Conservation (phyloP, 495 filamentous ascomycete genomes). For the Parmelia sp. region DNA sequence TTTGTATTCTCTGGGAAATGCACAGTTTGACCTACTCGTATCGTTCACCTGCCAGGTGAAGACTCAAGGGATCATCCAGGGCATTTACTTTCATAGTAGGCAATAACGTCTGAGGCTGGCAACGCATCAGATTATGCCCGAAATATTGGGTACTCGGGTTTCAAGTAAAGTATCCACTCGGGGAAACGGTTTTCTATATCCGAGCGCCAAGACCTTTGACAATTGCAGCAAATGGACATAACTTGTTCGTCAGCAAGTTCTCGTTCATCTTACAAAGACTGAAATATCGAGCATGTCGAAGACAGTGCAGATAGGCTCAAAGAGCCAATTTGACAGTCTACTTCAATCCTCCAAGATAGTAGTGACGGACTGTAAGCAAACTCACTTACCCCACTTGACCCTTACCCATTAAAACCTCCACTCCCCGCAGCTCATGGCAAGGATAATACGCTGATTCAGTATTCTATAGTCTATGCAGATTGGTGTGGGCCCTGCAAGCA, state of each 20-base stretch:
- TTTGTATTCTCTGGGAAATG: not conserved
- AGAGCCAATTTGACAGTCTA: constrained; percentile 61
- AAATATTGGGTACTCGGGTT: not conserved
- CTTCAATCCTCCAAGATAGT: constrained; percentile 65
- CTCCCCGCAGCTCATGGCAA: constrained; percentile 46
- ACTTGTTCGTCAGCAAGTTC: not conserved
- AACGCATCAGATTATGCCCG: not conserved
- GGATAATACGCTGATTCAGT: constrained; percentile 26
- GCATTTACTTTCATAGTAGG: not conserved
- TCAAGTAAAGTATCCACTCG: not conserved
- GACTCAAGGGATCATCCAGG: too few species aligned
- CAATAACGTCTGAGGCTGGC: not conserved
- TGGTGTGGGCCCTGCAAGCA: constrained; percentile 82
- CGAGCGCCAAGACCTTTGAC: not conserved
- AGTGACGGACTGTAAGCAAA: constrained; percentile 72
- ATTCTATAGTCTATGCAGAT: constrained; percentile 67
- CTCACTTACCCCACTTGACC: constrained; percentile 21
- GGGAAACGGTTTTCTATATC: not conserved
- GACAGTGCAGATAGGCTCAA: constrained; percentile 63
- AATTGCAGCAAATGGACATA: too few species aligned
- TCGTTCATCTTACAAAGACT: too few species aligned
- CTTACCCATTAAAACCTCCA: constrained; percentile 12
- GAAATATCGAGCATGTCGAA: constrained; percentile 45
- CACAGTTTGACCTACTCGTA: not conserved
- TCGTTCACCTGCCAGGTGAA: not conserved